Conservation (phyloP, 768 basidiomycete genomes). For the Vararia minispora region DNA sequence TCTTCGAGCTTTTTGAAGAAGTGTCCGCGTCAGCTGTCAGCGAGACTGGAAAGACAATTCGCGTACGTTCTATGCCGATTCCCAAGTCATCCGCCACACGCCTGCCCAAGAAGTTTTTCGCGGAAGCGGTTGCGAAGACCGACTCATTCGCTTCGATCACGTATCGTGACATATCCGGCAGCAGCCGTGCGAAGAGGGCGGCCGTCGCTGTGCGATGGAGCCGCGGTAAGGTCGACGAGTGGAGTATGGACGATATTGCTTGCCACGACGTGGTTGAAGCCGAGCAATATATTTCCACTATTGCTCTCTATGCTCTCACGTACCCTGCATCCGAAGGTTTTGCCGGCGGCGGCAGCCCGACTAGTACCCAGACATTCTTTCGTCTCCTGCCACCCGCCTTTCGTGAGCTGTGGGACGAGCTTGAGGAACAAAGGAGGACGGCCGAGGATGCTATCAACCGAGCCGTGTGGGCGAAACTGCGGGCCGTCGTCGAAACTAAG, state of each 20-base stretch:
- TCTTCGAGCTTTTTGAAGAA: conserved; percentile 67
- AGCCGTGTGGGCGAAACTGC: conserved; percentile 57
- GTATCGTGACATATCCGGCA: conserved; percentile 53
- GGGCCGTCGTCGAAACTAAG: conserved; percentile 53
- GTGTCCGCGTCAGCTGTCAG: conserved; percentile 48
- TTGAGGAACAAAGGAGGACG: conserved; percentile 53
- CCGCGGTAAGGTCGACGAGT: conserved; percentile 45
- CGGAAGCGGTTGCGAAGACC: conserved; percentile 52
- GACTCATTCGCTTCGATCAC: conserved; percentile 69
- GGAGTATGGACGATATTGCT: conserved; percentile 78
- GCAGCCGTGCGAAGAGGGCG: conserved; percentile 67
- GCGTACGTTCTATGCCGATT: conserved; percentile 60
- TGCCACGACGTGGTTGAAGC: conserved; percentile 73
- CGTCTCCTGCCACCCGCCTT: conserved; percentile 71
- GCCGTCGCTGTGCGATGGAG: conserved; percentile 67
- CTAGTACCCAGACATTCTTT: conserved; percentile 53
- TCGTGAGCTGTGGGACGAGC: conserved; percentile 87
- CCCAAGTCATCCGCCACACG: conserved; percentile 80
- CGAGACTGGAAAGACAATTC: conserved; percentile 39
- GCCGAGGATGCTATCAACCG: conserved; percentile 58
- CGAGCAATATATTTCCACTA: conserved; percentile 79
- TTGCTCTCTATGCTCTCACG: conserved; percentile 73
- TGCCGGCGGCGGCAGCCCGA: conserved; percentile 34
- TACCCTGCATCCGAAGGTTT: conserved; percentile 59
- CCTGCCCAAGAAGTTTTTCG: conserved; percentile 64